These are phyloP conservation scores for Wickerhamiella sorbophila DNA, from an alignment of 805 yeast species.

Conservation along the genomic window DNA sequence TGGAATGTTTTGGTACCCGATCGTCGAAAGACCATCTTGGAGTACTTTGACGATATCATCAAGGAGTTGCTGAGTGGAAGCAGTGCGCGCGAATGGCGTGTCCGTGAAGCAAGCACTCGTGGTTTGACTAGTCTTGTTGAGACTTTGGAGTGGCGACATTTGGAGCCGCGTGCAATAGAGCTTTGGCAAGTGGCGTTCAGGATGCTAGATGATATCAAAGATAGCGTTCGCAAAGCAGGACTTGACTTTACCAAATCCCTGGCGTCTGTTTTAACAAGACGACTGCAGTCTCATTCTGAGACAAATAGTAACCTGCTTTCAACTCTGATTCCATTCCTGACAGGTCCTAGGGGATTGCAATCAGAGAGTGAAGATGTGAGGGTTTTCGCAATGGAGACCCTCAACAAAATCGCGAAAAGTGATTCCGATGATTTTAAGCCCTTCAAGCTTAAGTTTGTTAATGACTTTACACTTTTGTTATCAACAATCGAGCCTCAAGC, in stretches of 20 bases:
- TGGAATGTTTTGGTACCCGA: conserved; percentile 61
- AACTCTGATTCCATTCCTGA: conserved; percentile 58
- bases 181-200: conserved; percentile 86
- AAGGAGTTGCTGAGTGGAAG: conserved; percentile 50
- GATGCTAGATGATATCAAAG: conserved; percentile 86
- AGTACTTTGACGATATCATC: conserved; percentile 44
- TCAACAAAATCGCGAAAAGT: conserved; percentile 55
- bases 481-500: conserved; percentile 87
- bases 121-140: conserved; percentile 61
- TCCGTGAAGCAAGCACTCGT: conserved; percentile 69
- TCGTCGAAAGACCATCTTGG: conserved; percentile 40
- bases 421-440: conserved; percentile 44
- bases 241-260: conserved; percentile 43
- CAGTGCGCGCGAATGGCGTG: conserved; percentile 84
- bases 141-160: conserved; percentile 8
- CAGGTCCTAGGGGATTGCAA: conserved; percentile 64
- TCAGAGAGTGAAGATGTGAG: conserved; percentile 80
- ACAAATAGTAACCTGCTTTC: conserved; percentile 32
- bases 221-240: conserved; percentile 78
- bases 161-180: conserved; percentile 25
- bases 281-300: conserved; percentile 37
- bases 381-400: conserved; percentile 58
- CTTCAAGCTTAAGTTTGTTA: conserved; percentile 53
- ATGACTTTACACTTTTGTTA: conserved; percentile 55
- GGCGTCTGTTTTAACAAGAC: conserved; percentile 7